phyloP scores from a whole-genome alignment of 257 asterid species.

The Nicotiana tabacum region DNA sequence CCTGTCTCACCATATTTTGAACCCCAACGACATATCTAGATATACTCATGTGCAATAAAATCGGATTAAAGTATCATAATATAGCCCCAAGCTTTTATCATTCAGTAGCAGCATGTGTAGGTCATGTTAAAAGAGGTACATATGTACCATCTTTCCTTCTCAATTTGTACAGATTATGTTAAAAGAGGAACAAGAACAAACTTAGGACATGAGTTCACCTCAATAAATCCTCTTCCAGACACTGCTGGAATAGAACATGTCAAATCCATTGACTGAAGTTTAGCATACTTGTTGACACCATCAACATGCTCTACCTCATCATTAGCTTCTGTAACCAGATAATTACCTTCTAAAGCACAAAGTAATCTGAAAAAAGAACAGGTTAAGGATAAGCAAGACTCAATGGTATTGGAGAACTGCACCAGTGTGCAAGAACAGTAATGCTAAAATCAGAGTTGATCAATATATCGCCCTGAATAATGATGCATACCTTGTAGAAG shows the following conservation, averaged over 20 bases:
- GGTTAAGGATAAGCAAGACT: background rate
- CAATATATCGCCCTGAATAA: background rate
- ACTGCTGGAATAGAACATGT: conserved; percentile 49
- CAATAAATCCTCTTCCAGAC: conserved; percentile 71
- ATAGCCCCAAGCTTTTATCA: background rate
- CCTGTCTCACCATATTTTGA: background rate
- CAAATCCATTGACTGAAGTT: conserved; percentile 34
- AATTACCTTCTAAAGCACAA: conserved; percentile 41
- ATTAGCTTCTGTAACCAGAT: conserved; percentile 25
- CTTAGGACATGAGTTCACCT: conserved; percentile 31
- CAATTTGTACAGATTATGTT: background rate
- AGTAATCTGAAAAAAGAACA: conserved; percentile 26
- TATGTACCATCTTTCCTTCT: background rate
- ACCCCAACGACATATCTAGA: background rate
- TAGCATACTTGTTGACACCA: conserved; percentile 19
- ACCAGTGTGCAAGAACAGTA: background rate
- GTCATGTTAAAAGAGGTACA: background rate
- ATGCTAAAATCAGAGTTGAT: background rate
- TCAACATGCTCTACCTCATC: conserved; percentile 16
- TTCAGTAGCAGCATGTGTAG: background rate
- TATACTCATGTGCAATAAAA: background rate
- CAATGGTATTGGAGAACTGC: background rate
- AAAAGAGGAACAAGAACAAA: background rate
- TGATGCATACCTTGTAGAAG: conserved; percentile 47
- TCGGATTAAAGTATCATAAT: background rate